Evolutionary conservation across 2,329 filamentous ascomycete species (phyloP).

Genomic region (Penicillium sp.): DNA sequence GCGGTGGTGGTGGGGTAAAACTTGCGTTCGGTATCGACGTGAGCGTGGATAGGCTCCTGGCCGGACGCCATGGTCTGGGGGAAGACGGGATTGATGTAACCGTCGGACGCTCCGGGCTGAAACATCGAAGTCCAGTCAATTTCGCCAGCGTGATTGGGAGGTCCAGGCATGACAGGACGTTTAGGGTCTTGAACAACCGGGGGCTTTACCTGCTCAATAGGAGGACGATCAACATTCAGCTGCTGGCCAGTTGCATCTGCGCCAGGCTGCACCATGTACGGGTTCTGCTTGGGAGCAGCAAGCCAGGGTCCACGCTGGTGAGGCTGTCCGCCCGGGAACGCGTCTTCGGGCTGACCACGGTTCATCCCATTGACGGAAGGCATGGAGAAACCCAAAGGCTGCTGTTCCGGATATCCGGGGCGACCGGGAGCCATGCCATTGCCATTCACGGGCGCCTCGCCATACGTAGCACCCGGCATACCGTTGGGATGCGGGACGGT

Average conservation of each 20-base stretch:
- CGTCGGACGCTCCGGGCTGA: conserved; percentile 60
- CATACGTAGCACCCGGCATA: conserved; percentile 36
- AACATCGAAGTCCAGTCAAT: conserved; percentile 75
- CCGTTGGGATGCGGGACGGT: conserved; percentile 37
- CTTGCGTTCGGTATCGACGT: conserved; percentile 49
- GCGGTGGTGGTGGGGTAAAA: conserved; percentile 45
- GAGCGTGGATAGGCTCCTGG: conserved; percentile 61
- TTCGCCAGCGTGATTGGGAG: conserved; percentile 51
- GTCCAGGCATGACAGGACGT: conserved; percentile 52
- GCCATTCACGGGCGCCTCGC: conserved; percentile 38
- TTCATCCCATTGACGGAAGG: conserved; percentile 36
- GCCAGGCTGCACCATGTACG: conserved; percentile 37
- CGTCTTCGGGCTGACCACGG: conserved; percentile 33
- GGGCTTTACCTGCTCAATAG: conserved; percentile 40
- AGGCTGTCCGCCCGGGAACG: conserved; percentile 29
- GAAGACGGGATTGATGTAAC: conserved; percentile 55
- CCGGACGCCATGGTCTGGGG: conserved; percentile 58
- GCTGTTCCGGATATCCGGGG: conserved; percentile 35
- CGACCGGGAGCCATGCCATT: conserved; percentile 33
- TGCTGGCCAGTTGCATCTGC: conserved; percentile 35
- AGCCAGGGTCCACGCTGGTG: conserved; percentile 37
- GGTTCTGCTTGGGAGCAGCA: conserved; percentile 39
- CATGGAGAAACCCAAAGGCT: conserved; percentile 38
- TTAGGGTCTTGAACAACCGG: conserved; percentile 35
- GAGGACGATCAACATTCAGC: conserved; percentile 38